Percentiles rank a stretch among this genome's conserved stretches.
phyloP scores from a whole-genome alignment of 2,329 filamentous ascomycete species.

The Verticillium dahliae region DNA sequence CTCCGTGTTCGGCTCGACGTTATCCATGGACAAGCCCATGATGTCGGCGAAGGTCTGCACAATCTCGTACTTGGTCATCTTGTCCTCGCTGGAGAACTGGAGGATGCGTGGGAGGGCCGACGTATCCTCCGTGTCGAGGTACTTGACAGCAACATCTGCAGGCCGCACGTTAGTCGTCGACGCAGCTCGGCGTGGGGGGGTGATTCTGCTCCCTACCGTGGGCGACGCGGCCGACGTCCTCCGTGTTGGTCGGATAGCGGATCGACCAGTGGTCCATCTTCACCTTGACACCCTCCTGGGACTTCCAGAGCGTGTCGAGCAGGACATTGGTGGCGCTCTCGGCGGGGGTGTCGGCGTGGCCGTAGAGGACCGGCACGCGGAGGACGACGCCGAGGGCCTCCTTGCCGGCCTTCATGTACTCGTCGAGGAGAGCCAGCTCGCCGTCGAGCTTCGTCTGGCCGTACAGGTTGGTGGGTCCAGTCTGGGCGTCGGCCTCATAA shows the following conservation, averaged over 20 bases:
- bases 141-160: slow-evolving; percentile 64
- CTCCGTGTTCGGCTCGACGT: slow-evolving; percentile 62
- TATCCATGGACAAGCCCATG: slow-evolving; percentile 64
- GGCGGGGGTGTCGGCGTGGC: slow-evolving; percentile 58
- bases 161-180: slow-evolving; percentile 8
- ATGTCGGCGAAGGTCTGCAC: slow-evolving; percentile 72
- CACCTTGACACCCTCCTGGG: slow-evolving; percentile 56
- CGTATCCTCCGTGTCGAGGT: slow-evolving; percentile 44
- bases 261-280: slow-evolving; percentile 84
- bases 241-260: slow-evolving; percentile 82
- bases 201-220: slow-evolving; percentile 40
- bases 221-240: slow-evolving; percentile 76
- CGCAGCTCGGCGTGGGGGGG: background rate
- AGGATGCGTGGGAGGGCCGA: slow-evolving; percentile 60
- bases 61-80: slow-evolving; percentile 86
- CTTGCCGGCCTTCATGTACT: slow-evolving; percentile 41
- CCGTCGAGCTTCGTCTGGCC: slow-evolving; percentile 56
- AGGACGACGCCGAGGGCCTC: slow-evolving; percentile 60
- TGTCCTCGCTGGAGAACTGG: slow-evolving; percentile 83
- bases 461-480: slow-evolving; percentile 71
- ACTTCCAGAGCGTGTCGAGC: slow-evolving; percentile 69
- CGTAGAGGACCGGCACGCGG: slow-evolving; percentile 80
- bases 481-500: slow-evolving; percentile 59
- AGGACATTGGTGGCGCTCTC: slow-evolving; percentile 83
- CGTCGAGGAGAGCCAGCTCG: slow-evolving; percentile 59